Base-by-base conservation (phyloP, 1,284 basidiomycete species). In the Ustilago esculenta region DNA sequence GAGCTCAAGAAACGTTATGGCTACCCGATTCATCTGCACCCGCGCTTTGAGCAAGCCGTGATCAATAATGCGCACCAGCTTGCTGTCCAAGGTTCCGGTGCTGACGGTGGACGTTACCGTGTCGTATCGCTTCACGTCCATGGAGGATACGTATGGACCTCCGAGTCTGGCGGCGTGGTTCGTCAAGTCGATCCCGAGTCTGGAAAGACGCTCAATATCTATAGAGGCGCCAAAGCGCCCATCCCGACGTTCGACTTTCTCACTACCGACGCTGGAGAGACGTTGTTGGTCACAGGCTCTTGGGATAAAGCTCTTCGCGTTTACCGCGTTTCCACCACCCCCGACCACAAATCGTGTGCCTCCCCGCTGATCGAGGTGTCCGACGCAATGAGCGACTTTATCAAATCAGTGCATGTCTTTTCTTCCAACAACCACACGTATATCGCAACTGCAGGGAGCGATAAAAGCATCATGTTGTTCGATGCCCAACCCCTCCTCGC, bases 301-400 rank as follows among this genome's bases (percentile, higher is more conserved):
- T 74, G 72, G 72, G 72, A 74, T 42, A 49, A 42, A 23, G 48
- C 61, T 1, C 12, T 73, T 7, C 42, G 67, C 0, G 21, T 70
- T 0, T 73, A 70, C 36, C 47, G 29, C 4, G 23, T 55, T 3
- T 15, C 29, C 3, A 20, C 20, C 3, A 14, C 8, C 2, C 3
- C 35, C 1, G 24, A 25, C 4, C 20, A 43, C n/a, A 50, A 44
- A 14, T 18, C 24, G 11, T 27, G 10, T 0, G 27, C n/a, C 15
- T 14, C 20, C 5, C 47, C 54, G 4, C 3, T 59, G 1, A 2
- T 46, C 11, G 25, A 20, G 12, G 25, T 67, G 4, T 15, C 49
- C 8, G 37, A 45, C 2, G 72, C 72, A 12, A 64, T 57, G 48
- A 24, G 23, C 1, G 72, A 74, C 44, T 74, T 74, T 43, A 63